Evolutionary conservation across 73 alveolate species (phyloP).

Genomic region (Chromera velia): DNA sequence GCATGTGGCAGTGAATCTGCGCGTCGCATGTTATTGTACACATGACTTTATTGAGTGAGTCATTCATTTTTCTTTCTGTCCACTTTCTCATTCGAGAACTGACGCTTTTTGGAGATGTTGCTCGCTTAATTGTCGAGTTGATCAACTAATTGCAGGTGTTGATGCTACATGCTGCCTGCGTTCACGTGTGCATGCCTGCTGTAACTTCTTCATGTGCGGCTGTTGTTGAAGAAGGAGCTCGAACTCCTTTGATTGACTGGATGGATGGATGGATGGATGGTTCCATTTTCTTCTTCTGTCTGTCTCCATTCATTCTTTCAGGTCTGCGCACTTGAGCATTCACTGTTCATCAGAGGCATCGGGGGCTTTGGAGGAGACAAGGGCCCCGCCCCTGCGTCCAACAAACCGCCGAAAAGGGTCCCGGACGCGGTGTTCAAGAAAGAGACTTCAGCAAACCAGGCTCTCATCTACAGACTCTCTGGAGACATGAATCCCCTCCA

Average conservation of each 20-base stretch:
- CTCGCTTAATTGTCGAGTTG: no score
- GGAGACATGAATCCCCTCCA: constrained; percentile 60
- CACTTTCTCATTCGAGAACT: no score
- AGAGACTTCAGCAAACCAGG: constrained; percentile 40
- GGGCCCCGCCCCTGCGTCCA: background rate
- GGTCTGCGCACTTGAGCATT: no score
- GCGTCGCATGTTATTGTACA: no score
- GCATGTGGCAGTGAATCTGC: no score
- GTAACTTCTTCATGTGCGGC: no score
- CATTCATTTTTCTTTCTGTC: no score
- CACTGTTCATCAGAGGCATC: constrained; percentile 69
- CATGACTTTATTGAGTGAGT: no score
- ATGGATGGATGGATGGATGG: background rate
- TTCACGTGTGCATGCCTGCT: no score
- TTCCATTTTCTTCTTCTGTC: background rate
- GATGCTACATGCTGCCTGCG: no score
- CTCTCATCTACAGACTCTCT: constrained; percentile 49
- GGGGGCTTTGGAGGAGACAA: constrained; percentile 69
- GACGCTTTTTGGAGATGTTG: no score
- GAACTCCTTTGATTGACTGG: background rate
- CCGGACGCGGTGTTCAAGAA: constrained; percentile 45
- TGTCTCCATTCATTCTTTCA: constrained; percentile 7
- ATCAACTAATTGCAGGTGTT: no score
- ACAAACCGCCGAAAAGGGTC: background rate
- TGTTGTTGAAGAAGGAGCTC: background rate